Conservation (phyloP, 768 basidiomycete genomes). For the Paxillus involutus region DNA sequence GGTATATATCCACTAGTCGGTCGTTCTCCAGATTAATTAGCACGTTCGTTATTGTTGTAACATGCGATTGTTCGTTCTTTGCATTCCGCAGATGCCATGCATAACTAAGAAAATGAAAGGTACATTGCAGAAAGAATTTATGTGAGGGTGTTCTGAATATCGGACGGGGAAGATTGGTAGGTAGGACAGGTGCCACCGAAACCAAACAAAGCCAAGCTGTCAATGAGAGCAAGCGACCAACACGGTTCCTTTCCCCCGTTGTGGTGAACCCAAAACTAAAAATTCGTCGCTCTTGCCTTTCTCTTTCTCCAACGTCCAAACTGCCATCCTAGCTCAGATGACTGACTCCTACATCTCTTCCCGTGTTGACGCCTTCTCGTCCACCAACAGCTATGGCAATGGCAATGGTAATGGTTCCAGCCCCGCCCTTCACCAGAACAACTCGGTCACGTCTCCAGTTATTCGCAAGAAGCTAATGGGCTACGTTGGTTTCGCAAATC, state of each 20-base stretch:
- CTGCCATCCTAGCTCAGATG: conserved; percentile 48
- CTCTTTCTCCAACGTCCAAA: conserved; percentile 15
- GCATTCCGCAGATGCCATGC: too few relatives aligned
- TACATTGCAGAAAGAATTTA: too few relatives aligned
- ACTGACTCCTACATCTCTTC: conserved; percentile 73
- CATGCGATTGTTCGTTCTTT: background rate
- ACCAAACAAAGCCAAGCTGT: conserved; percentile 35
- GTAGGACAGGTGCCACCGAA: conserved; percentile 25
- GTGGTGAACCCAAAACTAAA: conserved; percentile 52
- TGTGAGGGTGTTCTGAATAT: background rate
- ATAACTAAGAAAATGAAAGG: too few relatives aligned
- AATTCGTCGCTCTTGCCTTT: conserved; percentile 35
- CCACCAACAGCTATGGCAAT: conserved; percentile 59
- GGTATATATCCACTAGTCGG: conserved; percentile 2
- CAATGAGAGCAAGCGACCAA: conserved; percentile 24
- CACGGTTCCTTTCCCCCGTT: conserved; percentile 49
- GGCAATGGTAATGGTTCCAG: conserved; percentile 68
- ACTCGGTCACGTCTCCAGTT: conserved; percentile 35
- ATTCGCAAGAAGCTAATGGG: conserved; percentile 92
- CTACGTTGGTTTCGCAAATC: conserved; percentile 95
- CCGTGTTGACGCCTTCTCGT: conserved; percentile 58
- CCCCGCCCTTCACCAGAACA: conserved; percentile 51
- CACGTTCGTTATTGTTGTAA: conserved; percentile 1
- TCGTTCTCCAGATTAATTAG: background rate
- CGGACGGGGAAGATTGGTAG: conserved; percentile 4